phyloP scores from a whole-genome alignment of 2,329 filamentous ascomycete genomes.

The Chrysoporthe puriensis region DNA sequence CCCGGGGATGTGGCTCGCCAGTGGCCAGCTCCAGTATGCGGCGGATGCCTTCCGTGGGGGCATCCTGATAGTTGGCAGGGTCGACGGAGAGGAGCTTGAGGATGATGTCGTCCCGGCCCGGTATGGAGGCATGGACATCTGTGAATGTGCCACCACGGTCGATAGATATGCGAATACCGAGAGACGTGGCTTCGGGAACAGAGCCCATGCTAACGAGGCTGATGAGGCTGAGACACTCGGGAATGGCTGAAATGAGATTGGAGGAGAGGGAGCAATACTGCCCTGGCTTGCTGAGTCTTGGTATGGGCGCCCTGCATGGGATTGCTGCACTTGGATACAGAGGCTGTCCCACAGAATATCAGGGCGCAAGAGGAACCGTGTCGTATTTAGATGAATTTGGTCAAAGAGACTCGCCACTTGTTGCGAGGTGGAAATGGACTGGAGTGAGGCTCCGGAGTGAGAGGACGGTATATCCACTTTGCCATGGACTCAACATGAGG shows the following conservation, averaged over 20 bases:
- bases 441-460: conserved; percentile 7
- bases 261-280: not conserved
- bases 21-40: conserved; percentile 42
- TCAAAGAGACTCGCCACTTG: not conserved
- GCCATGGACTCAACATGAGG: not conserved
- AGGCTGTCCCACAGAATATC: not conserved
- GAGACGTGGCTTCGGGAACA: conserved; percentile 10
- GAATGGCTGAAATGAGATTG: not conserved
- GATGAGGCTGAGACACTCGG: not conserved
- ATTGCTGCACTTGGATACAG: not conserved
- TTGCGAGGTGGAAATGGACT: not conserved
- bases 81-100: conserved; percentile 73
- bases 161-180: conserved; percentile 27
- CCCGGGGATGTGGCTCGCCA: conserved; percentile 41
- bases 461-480: conserved; percentile 3
- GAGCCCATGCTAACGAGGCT: conserved; percentile 16
- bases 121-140: conserved; percentile 66
- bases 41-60: conserved; percentile 68
- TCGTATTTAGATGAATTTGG: not conserved
- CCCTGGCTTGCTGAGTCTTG: not conserved
- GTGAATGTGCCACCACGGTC: conserved; percentile 69
- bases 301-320: not conserved
- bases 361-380: not conserved
- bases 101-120: conserved; percentile 64
- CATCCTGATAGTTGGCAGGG: conserved; percentile 69